These are phyloP conservation scores for Heliocybe sulcata DNA, from an alignment of 1,284 basidiomycete species.

Conservation along the genomic window DNA sequence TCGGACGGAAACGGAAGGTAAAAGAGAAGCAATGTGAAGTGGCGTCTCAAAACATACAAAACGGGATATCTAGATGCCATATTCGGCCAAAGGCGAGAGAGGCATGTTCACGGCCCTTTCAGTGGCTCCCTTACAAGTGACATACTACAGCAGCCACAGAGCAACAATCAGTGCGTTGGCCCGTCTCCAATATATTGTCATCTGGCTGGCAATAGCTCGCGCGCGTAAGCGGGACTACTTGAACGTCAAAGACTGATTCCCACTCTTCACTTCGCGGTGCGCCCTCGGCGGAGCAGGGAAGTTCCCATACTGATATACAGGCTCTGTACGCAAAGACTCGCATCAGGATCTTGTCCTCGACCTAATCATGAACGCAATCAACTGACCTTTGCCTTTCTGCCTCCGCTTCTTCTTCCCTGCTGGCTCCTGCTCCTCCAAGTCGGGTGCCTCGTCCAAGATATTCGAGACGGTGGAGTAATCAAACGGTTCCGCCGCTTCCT, in stretches of 20 bases:
- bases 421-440: conserved; percentile 24
- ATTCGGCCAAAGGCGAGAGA: too few relatives aligned
- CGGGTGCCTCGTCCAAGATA: conserved; percentile 62
- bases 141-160: too few relatives aligned
- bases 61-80: too few relatives aligned
- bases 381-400: conserved; percentile 36
- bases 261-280: conserved; percentile 58
- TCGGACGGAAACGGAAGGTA: too few relatives aligned
- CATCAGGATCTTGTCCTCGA: not conserved
- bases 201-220: too few relatives aligned
- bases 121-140: too few relatives aligned
- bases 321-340: not conserved
- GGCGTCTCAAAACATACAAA: too few relatives aligned
- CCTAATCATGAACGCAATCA: conserved; percentile 13
- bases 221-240: too few relatives aligned
- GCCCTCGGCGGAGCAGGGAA: conserved; percentile 66
- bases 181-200: too few relatives aligned
- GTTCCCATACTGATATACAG: conserved; percentile 36
- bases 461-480: conserved; percentile 74
- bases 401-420: conserved; percentile 43
- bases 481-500: conserved; percentile 42
- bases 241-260: conserved; percentile 69
- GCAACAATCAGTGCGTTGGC: too few relatives aligned
- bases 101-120: too few relatives aligned
- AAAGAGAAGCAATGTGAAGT: too few relatives aligned